Percentiles rank a stretch among this genome's conserved stretches.
Conservation (phyloP, 495 filamentous ascomycete genomes). For the Penicillium waksmanii region DNA sequence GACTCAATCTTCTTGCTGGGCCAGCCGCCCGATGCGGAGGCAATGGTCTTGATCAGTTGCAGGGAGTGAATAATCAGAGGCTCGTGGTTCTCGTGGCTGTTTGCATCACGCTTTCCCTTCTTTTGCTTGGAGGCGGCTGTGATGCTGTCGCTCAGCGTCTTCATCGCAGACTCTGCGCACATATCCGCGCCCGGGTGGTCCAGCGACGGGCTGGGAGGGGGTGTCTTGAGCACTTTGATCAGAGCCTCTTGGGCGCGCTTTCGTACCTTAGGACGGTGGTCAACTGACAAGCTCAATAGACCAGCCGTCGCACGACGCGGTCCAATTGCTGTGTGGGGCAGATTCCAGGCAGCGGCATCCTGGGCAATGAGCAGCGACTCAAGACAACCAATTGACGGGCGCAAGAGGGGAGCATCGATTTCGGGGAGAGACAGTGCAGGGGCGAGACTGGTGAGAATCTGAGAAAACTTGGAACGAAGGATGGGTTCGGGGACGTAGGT, state of each 20-base stretch:
- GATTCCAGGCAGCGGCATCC: slow-evolving; percentile 83
- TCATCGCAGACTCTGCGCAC: slow-evolving; percentile 88
- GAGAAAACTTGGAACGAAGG: slow-evolving; percentile 87
- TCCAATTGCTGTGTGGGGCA: slow-evolving; percentile 79
- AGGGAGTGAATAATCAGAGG: slow-evolving; percentile 87
- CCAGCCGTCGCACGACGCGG: slow-evolving; percentile 88
- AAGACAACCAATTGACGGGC: slow-evolving; percentile 89
- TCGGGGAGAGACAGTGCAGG: slow-evolving; percentile 78
- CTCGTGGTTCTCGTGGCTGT: slow-evolving; percentile 62
- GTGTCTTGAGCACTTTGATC: slow-evolving; percentile 75
- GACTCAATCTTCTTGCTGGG: slow-evolving; percentile 94
- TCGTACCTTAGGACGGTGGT: slow-evolving; percentile 91
- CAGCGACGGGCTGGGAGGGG: slow-evolving; percentile 85
- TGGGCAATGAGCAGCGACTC: slow-evolving; percentile 87
- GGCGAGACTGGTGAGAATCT: slow-evolving; percentile 85
- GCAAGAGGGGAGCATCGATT: slow-evolving; percentile 83
- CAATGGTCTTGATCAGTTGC: slow-evolving; percentile 87
- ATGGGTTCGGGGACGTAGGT: slow-evolving; percentile 80
- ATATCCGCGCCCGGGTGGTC: slow-evolving; percentile 95
- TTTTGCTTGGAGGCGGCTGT: slow-evolving; percentile 65
- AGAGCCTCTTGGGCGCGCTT: slow-evolving; percentile 93
- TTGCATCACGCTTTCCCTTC: slow-evolving; percentile 57
- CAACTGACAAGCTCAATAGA: slow-evolving; percentile 79
- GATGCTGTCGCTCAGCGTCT: slow-evolving; percentile 71
- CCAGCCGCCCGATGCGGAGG: slow-evolving; percentile 87